Base-by-base conservation (phyloP, 139 green algal species). In the Chlamydomonas eustigma region DNA sequence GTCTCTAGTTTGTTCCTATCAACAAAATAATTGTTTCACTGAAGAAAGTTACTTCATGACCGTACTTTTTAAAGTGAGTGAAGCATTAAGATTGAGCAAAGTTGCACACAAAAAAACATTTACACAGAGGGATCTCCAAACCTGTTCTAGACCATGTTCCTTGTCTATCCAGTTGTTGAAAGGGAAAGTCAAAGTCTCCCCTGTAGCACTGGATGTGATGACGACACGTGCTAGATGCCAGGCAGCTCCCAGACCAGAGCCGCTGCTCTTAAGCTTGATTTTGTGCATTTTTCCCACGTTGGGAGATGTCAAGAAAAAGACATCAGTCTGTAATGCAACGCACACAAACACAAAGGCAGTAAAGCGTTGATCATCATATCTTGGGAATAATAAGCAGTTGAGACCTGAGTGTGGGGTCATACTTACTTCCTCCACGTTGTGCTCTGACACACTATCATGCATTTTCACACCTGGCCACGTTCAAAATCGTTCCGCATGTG, bases 281-380 rank as follows among this genome's bases (percentile, higher is more conserved):
- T 76, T 76, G 50, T 74, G 74, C 38, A 91, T 82, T 3, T 51
- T 37, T 3, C 87, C 87, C 22, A 90, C 71, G 79, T 92, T 86
- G 35, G 39, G 70, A 3, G 50, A 68, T 30, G 77, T n/a, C 22
- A 83, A 1, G 65, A 86, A 78, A 71, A 86, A 86, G 44, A 73
- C 78, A 64, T 86, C 81, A 37, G 77, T 77, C 77, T 86, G 76
- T 12, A n/a, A n/a, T n/a, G n/a, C n/a, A n/a, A n/a, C n/a, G n/a
- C n/a, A n/a, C n/a, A n/a, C n/a, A n/a, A n/a, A n/a, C n/a, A n/a
- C n/a, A n/a, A n/a, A n/a, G n/a, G n/a, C n/a, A n/a, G n/a, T n/a
- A n/a, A n/a, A n/a, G n/a, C n/a, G n/a, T n/a, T n/a, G n/a, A n/a
- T n/a, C n/a, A n/a, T n/a, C n/a, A n/a, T n/a, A n/a, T n/a, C n/a